phyloP scores from a whole-genome alignment of 2,329 filamentous ascomycete species.

The Elsinoe perseae region DNA sequence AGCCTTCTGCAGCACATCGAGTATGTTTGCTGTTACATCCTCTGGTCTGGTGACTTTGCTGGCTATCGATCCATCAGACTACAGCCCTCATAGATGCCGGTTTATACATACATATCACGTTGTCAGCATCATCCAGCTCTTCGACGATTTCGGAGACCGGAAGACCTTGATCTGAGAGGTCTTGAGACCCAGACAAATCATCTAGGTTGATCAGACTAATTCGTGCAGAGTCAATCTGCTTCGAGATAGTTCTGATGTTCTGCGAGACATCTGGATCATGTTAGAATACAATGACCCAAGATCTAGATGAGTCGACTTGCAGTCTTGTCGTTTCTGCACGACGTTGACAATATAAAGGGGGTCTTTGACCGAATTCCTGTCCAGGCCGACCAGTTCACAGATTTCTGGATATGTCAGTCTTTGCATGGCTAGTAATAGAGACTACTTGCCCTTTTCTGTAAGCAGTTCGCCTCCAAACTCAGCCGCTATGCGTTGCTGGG shows the following conservation, averaged over 20 bases:
- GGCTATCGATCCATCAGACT: slow-evolving; percentile 19
- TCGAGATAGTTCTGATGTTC: slow-evolving; percentile 68
- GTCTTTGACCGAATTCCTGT: slow-evolving; percentile 41
- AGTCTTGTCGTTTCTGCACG: slow-evolving; percentile 72
- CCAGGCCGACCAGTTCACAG: slow-evolving; percentile 45
- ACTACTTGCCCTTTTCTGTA: slow-evolving; percentile 41
- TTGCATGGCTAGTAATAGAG: background rate
- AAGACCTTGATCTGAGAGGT: slow-evolving; percentile 56
- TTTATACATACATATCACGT: slow-evolving; percentile 53
- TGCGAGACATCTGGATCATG: slow-evolving; percentile 56
- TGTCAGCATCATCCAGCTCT: slow-evolving; percentile 82
- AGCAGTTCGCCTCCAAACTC: slow-evolving; percentile 58
- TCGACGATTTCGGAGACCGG: slow-evolving; percentile 88
- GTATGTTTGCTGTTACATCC: slow-evolving; percentile 57
- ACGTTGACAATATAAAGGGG: slow-evolving; percentile 58
- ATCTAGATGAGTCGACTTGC: slow-evolving; percentile 19
- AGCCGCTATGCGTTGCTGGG: slow-evolving; percentile 40
- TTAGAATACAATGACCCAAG: background rate
- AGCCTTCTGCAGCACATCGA: slow-evolving; percentile 69
- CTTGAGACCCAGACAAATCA: slow-evolving; percentile 32
- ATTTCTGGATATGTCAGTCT: slow-evolving; percentile 38
- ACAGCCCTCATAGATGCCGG: background rate
- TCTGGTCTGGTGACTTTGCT: slow-evolving; percentile 49
- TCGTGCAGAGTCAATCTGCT: slow-evolving; percentile 62
- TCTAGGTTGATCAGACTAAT: slow-evolving; percentile 59